A percentile compares a stretch with the other conserved stretches of the same genome.
Conservation (phyloP, 495 filamentous ascomycete genomes). For the Darksidea phi region DNA sequence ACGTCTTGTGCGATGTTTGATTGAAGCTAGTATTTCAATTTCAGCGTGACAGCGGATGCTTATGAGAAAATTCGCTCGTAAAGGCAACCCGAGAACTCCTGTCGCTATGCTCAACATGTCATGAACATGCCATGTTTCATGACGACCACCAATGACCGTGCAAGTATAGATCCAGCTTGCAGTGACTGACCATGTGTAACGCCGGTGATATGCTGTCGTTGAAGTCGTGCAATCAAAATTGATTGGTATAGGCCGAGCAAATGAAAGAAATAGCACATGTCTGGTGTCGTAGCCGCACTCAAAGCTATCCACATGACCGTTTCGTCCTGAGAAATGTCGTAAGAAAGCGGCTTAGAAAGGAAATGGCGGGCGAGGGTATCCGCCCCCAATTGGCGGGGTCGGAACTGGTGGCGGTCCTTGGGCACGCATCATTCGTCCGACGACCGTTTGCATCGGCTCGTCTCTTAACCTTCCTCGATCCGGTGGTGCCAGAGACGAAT, state of each 20-base stretch:
- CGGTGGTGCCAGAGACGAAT: slow-evolving; percentile 11
- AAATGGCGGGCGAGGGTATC: slow-evolving; percentile 22
- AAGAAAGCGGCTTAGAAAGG: not conserved
- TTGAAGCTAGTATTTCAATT: no score
- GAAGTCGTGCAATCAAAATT: no score
- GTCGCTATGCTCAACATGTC: slow-evolving; percentile 2
- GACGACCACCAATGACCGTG: not conserved
- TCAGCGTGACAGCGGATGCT: no score
- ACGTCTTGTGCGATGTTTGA: no score
- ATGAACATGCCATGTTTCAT: not conserved
- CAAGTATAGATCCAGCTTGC: not conserved
- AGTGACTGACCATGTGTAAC: not conserved
- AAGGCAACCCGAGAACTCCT: not conserved
- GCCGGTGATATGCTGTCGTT: slow-evolving; percentile 2
- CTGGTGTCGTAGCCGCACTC: no score
- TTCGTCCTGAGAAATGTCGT: no score
- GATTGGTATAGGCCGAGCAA: not conserved
- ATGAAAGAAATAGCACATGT: not conserved
- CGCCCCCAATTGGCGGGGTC: slow-evolving; percentile 31
- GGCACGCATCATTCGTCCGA: slow-evolving; percentile 6
- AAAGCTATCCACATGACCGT: no score
- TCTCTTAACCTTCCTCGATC: slow-evolving; percentile 20
- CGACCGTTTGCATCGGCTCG: slow-evolving; percentile 18
- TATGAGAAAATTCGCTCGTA: not conserved
- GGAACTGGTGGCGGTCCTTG: slow-evolving; percentile 30